These are phyloP conservation scores for Rutidosis leptorrhynchoides DNA, from an alignment of 129 eudicot genomes.

Conservation along the genomic window DNA sequence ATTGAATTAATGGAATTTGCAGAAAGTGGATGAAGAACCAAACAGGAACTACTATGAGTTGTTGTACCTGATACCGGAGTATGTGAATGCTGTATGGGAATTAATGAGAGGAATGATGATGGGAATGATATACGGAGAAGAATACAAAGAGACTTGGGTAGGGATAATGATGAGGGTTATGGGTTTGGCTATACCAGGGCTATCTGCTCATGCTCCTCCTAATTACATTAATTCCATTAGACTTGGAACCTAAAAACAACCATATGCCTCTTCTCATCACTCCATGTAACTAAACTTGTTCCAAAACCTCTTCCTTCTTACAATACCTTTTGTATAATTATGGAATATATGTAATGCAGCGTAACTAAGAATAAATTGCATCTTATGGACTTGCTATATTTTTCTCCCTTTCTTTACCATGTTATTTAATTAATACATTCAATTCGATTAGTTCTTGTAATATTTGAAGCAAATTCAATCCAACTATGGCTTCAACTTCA, in stretches of 20 bases:
- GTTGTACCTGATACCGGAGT: slow-evolving; percentile 56
- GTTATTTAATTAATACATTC: neutral
- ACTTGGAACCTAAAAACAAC: slow-evolving; percentile 44
- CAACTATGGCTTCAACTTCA: no score
- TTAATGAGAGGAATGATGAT: slow-evolving; percentile 57
- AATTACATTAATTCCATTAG: slow-evolving; percentile 78
- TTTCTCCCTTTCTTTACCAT: neutral
- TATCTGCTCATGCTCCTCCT: slow-evolving; percentile 79
- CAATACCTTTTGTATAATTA: neutral
- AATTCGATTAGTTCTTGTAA: neutral
- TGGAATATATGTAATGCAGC: neutral
- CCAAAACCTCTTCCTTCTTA: neutral
- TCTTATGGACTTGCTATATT: neutral
- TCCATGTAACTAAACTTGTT: neutral
- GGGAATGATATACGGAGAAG: slow-evolving; percentile 52
- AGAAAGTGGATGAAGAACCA: slow-evolving; percentile 85
- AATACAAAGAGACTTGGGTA: slow-evolving; percentile 71
- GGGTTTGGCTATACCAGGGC: slow-evolving; percentile 75
- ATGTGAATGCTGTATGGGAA: slow-evolving; percentile 87
- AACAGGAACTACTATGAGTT: slow-evolving; percentile 65
- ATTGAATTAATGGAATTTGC: slow-evolving; percentile 12
- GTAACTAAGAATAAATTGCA: neutral
- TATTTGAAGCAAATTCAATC: no score
- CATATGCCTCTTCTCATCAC: slow-evolving; percentile 10
- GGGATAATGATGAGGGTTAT: slow-evolving; percentile 49